Base-by-base conservation (phyloP, 140 eudicot genomes). In the Cichorium intybus region DNA sequence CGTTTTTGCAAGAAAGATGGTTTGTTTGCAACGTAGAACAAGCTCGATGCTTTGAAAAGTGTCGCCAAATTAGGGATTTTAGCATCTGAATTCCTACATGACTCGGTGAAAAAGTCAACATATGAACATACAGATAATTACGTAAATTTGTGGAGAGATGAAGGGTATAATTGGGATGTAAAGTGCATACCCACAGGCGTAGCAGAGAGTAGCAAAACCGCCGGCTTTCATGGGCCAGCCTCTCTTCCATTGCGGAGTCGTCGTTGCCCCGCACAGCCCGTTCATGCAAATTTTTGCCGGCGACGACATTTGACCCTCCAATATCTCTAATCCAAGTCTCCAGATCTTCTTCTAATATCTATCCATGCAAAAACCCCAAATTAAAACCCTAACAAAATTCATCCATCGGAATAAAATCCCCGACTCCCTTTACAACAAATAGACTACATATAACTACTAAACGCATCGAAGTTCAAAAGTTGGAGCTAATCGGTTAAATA, bases 201-300 rank as follows among this genome's bases (percentile, higher is more conserved):
- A 61, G 72, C 98, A 92, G 48, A 92, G 95, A 49, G 55, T 70
- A 52, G 98, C 92, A 70, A 79, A 77, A 66, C 96, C 95, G 65
- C 98, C 96, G 47, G 85, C 82, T 83, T 85, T 92, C 92, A 92
- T 71, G 64, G 71, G 77, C 98, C 98, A 92, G 10, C 96, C 98
- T 62, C 72, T 83, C 87, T 85, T 92, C 96, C 87, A 85, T 35
- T 77, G 84, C 35, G 64, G 43, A 48, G 86, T 64, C 80, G 86
- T 66, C 76, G 92, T 83, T 6, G 82, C 75, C 43, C 89, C 79
- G 73, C 98, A 92, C 68, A 53, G 31, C 24, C 74, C 87, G 51
- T 85, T 92, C 96, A 92, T 83, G 87, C 98, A 92, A 73, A 54
- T 81, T 81, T 62, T 74, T 57, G n/a, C 53, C 47, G 68, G 35